Evolutionary conservation across 2,329 filamentous ascomycete genomes (phyloP).

Genomic region (Dryadomyces quercivorus): DNA sequence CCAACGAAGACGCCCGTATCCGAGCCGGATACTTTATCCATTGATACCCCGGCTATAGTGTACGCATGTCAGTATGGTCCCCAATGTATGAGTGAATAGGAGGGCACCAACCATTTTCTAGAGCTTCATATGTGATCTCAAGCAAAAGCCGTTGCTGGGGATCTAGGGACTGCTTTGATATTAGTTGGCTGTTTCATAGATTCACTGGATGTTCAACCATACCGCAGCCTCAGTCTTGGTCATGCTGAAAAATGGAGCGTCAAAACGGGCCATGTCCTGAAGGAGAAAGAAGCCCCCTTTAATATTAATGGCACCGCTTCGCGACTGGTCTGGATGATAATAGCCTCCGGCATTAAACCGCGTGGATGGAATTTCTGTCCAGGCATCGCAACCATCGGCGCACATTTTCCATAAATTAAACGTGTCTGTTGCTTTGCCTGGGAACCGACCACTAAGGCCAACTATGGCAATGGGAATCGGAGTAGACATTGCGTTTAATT

Average conservation of each 20-base stretch:
- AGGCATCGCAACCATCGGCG: slow-evolving; percentile 7
- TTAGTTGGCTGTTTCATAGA: not conserved
- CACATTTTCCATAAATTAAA: slow-evolving; percentile 21
- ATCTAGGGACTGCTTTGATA: slow-evolving; percentile 7
- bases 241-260: slow-evolving; percentile 21
- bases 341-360: slow-evolving; percentile 23
- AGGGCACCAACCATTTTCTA: slow-evolving; percentile 13
- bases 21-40: slow-evolving; percentile 11
- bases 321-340: slow-evolving; percentile 14
- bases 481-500: too few species aligned
- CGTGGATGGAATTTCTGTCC: slow-evolving; percentile 14
- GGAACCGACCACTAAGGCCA: slow-evolving; percentile 25
- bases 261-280: slow-evolving; percentile 11
- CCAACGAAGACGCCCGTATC: slow-evolving; percentile 14
- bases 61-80: not conserved
- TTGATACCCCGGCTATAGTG: slow-evolving; percentile 12
- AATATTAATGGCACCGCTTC: slow-evolving; percentile 17
- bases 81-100: not conserved
- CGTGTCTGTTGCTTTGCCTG: slow-evolving; percentile 19
- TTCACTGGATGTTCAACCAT: slow-evolving; percentile 6
- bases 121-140: slow-evolving; percentile 15
- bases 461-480: slow-evolving; percentile 22
- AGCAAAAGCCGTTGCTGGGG: slow-evolving; percentile 13
- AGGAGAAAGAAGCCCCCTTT: slow-evolving; percentile 20
- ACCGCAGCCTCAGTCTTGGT: slow-evolving; percentile 16